Evolutionary conservation across 225 moss, liverwort and hornwort species (phyloP).

Genomic region (Sphagnum tenellum): DNA sequence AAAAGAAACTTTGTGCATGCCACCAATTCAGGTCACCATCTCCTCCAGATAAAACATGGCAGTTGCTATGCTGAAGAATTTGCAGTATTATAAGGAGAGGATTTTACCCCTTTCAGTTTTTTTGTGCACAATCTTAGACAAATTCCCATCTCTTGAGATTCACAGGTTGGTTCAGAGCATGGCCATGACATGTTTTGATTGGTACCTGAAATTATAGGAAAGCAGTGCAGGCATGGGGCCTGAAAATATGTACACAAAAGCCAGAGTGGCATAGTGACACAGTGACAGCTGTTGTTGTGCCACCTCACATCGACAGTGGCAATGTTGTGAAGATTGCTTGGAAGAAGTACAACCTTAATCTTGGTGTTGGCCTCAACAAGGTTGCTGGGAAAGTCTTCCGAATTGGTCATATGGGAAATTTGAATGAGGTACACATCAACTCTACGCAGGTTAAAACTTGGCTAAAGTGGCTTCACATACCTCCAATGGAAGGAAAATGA

Average conservation of each 20-base stretch:
- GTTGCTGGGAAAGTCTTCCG: conserved; percentile 75
- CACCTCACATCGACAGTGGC: conserved; percentile 47
- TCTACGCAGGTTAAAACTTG: background rate
- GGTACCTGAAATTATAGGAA: conserved; percentile 20
- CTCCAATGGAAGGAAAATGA: background rate
- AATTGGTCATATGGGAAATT: conserved; percentile 79
- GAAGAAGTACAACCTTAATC: conserved; percentile 89
- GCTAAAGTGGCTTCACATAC: background rate
- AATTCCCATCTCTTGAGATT: background rate
- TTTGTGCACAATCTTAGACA: background rate
- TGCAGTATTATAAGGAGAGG: no score
- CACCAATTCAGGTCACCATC: no score
- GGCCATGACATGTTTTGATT: background rate
- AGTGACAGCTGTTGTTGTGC: conserved; percentile 78
- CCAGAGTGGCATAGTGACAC: conserved; percentile 72
- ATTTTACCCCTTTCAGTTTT: background rate
- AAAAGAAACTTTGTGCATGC: no score
- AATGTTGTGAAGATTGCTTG: conserved; percentile 70
- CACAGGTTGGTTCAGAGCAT: background rate
- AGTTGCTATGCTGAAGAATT: no score
- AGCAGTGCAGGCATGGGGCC: conserved; percentile 85
- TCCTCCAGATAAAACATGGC: no score
- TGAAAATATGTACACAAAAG: conserved; percentile 55
- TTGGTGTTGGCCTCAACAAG: conserved; percentile 80
- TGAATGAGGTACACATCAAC: conserved; percentile 59